Conservation (phyloP, 2,329 filamentous ascomycete genomes). For the Periconia digitata region DNA sequence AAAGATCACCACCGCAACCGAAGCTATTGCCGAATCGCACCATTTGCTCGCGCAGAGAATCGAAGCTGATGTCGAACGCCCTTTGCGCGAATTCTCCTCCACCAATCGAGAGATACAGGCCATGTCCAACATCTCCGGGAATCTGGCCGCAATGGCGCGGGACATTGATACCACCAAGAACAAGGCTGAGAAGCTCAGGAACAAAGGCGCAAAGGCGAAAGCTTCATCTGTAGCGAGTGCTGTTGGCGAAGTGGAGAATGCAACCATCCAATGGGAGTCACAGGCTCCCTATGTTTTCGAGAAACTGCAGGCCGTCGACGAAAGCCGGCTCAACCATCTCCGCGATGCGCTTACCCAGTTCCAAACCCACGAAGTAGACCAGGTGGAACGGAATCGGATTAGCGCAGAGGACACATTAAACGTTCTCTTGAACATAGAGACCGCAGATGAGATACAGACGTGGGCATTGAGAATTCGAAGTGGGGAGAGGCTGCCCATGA, state of each 20-base stretch:
- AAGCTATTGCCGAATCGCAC: constrained; percentile 81
- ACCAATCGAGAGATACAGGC: constrained; percentile 75
- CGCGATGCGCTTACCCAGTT: constrained; percentile 90
- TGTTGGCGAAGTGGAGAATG: constrained; percentile 70
- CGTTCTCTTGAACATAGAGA: constrained; percentile 81
- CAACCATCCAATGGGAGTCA: constrained; percentile 86
- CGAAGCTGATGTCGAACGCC: constrained; percentile 83
- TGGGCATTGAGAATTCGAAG: constrained; percentile 57
- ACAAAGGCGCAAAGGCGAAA: constrained; percentile 75
- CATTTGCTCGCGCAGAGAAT: constrained; percentile 77
- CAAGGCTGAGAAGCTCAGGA: constrained; percentile 79
- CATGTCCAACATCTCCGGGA: constrained; percentile 78
- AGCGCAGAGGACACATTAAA: constrained; percentile 80
- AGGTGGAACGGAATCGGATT: constrained; percentile 73
- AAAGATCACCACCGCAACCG: constrained; percentile 77
- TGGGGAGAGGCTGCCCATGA: constrained; percentile 36
- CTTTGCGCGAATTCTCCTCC: constrained; percentile 73
- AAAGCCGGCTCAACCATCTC: constrained; percentile 84
- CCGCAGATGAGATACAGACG: constrained; percentile 79
- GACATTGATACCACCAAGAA: constrained; percentile 84
- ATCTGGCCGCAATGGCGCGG: constrained; percentile 77
- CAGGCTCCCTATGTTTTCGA: constrained; percentile 96
- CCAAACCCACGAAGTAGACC: constrained; percentile 88
- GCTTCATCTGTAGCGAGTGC: constrained; percentile 77
- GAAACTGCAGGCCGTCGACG: constrained; percentile 85